Evolutionary conservation across 352 stramenopile genomes (phyloP).

Genomic region (Pythium rishiriense): DNA sequence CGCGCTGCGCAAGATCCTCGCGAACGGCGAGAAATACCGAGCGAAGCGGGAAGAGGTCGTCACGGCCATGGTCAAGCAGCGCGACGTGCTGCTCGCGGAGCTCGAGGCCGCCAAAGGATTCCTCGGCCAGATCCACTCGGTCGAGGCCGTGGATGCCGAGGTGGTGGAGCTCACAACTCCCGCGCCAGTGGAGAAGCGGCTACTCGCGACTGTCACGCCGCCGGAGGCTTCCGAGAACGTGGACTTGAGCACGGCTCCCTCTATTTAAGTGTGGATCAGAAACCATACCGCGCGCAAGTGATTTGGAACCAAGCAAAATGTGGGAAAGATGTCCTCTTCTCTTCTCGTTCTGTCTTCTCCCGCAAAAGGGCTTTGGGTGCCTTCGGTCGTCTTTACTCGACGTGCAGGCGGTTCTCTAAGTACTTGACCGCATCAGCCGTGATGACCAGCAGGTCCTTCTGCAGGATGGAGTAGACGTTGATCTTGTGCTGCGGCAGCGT

Average conservation of each 20-base stretch:
- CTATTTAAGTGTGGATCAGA: slow-evolving; percentile 36
- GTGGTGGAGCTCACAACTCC: slow-evolving; percentile 53
- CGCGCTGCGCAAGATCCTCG: slow-evolving; percentile 53
- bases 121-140: slow-evolving; percentile 61
- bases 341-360: not conserved
- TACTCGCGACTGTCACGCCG: slow-evolving; percentile 58
- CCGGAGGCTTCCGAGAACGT: slow-evolving; percentile 42
- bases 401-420: slow-evolving; percentile 83
- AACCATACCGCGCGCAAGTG: not conserved
- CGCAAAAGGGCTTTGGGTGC: not conserved
- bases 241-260: slow-evolving; percentile 48
- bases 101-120: slow-evolving; percentile 74
- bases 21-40: slow-evolving; percentile 52
- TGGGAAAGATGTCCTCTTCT: not conserved
- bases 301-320: no score
- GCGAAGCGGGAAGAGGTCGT: slow-evolving; percentile 58
- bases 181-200: slow-evolving; percentile 60
- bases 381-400: slow-evolving; percentile 44
- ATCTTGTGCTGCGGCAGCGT: slow-evolving; percentile 86
- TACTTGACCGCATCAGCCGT: slow-evolving; percentile 88
- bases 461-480: slow-evolving; percentile 90
- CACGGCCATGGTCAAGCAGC: slow-evolving; percentile 69
- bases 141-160: slow-evolving; percentile 35
- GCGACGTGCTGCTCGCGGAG: slow-evolving; percentile 60
- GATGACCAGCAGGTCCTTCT: slow-evolving; percentile 87